A percentile compares a stretch with the other conserved stretches of the same genome.
phyloP scores from a whole-genome alignment of 306 rosid genomes.

The Argentina anserina region DNA sequence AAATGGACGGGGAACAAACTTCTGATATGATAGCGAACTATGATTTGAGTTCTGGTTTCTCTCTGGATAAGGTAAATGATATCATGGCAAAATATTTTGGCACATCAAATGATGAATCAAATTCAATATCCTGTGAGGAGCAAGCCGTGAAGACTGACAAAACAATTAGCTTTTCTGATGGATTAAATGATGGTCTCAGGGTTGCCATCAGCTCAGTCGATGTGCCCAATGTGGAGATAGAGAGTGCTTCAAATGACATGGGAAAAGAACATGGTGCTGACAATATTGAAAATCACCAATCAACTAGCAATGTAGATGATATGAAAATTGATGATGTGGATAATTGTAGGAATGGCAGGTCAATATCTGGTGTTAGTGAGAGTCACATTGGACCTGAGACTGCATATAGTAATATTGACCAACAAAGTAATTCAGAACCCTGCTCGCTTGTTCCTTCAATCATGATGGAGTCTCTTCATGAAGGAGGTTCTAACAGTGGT shows the following conservation, averaged over 20 bases:
- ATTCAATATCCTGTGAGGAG: conserved; percentile 21
- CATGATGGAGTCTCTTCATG: conserved; percentile 27
- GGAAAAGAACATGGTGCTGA: conserved; percentile 21
- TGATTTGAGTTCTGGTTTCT: conserved; percentile 24
- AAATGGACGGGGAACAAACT: conserved; percentile 21
- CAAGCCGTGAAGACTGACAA: conserved; percentile 27
- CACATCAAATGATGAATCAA: conserved; percentile 4
- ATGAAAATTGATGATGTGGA: conserved; percentile 28
- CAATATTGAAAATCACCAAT: conserved; percentile 23
- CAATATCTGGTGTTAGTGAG: conserved; percentile 24
- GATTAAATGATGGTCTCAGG: conserved; percentile 21
- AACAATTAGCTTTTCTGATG: conserved; percentile 16
- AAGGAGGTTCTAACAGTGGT: conserved; percentile 25
- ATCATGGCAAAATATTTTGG: conserved; percentile 22
- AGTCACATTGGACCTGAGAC: conserved; percentile 23
- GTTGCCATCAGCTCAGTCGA: conserved; percentile 15
- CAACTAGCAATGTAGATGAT: conserved; percentile 20
- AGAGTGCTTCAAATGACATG: conserved; percentile 28
- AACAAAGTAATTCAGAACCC: conserved; percentile 35
- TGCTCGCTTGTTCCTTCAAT: conserved; percentile 29
- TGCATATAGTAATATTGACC: conserved; percentile 22
- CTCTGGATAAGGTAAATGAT: conserved; percentile 14
- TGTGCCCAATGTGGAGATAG: conserved; percentile 15
- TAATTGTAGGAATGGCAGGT: conserved; percentile 26
- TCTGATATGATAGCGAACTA: conserved; percentile 22